Base-by-base conservation (phyloP, 768 basidiomycete genomes). In the Rhizopogon vulgaris region DNA sequence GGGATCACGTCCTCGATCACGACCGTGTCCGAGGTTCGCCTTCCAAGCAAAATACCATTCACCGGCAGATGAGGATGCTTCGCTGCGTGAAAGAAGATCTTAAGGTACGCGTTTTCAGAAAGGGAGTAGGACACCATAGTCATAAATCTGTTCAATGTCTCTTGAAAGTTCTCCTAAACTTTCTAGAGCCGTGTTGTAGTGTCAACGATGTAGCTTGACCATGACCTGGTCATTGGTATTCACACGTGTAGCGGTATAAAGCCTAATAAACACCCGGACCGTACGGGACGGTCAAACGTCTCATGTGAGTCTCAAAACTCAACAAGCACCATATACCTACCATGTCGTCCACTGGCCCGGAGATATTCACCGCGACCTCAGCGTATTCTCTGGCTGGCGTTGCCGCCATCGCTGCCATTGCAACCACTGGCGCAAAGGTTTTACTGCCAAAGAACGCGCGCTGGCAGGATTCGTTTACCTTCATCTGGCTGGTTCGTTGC, bases 11-110 rank as follows among this genome's bases (percentile, higher is more conserved):
- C 88, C 45, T 73, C 69, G 45, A 87, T 76, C 49, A 65, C 64
- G 39, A 87, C 77, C 1, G 61, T 60, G 18, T 66, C 63, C 2
- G 68, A 60, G 14, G 55, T 49, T 41, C 70, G 64, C 30, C 71
- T 78, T 34, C 88, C 88, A 1, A 92, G 68, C n/a, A 93, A 71
- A 7, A 91, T 80, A 3, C 90, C 90, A 49, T 87, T 86, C 24
- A 88, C 83, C n/a, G 77, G 74, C 47, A 72, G 74, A 55, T 88
- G 84, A 1, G 90, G 88, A 62, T 89, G 80, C 62, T 88, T 90
- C 39, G 87, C 84, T 6, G 85, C 83, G 66, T 93, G 90, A 22
- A 90, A 78, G 65, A 85, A 79, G 12, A 88, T 68, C 59, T 90
- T 88, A 60, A 82, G 69, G 57, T 90, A 91, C 15, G 87, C 86